Conservation (phyloP, 257 asterid genomes). For the Apocynum venetum region DNA sequence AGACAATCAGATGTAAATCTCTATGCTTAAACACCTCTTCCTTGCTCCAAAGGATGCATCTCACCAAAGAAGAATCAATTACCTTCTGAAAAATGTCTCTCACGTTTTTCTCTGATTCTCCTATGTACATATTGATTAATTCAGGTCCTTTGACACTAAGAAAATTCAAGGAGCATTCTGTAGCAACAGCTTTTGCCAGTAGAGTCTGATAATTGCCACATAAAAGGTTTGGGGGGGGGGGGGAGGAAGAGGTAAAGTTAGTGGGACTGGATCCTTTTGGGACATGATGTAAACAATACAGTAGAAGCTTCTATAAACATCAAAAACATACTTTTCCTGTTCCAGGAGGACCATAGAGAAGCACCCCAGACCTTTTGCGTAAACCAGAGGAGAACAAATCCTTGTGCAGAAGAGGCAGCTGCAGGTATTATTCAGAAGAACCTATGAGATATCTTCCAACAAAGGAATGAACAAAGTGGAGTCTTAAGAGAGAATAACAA, state of each 20-base stretch:
- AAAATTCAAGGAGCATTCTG: constrained; percentile 95
- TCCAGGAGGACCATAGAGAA: constrained; percentile 98
- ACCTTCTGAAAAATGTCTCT: constrained; percentile 98
- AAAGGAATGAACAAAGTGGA: background rate
- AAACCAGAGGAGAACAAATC: constrained; percentile 95
- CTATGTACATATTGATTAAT: constrained; percentile 96
- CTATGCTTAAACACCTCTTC: constrained; percentile 3
- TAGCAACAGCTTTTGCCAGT: constrained; percentile 97
- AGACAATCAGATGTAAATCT: constrained; percentile 15
- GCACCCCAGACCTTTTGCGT: constrained; percentile 97
- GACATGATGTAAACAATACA: background rate
- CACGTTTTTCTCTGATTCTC: constrained; percentile 93
- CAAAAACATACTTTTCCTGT: constrained; percentile 80
- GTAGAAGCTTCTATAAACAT: constrained; percentile 6
- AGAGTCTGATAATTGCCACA: constrained; percentile 62
- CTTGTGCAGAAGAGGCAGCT: constrained; percentile 95
- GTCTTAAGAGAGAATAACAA: background rate
- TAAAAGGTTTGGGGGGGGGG: too few species aligned
- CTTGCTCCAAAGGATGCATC: background rate
- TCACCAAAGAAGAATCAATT: constrained; percentile 16
- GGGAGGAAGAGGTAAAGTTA: constrained; percentile 6
- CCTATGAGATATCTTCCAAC: constrained; percentile 11
- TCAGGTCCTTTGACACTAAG: constrained; percentile 98
- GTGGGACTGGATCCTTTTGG: constrained; percentile 1
- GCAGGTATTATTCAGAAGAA: constrained; percentile 29